Conservation (phyloP, 805 yeast genomes). For the Lipomyces lipofer region DNA sequence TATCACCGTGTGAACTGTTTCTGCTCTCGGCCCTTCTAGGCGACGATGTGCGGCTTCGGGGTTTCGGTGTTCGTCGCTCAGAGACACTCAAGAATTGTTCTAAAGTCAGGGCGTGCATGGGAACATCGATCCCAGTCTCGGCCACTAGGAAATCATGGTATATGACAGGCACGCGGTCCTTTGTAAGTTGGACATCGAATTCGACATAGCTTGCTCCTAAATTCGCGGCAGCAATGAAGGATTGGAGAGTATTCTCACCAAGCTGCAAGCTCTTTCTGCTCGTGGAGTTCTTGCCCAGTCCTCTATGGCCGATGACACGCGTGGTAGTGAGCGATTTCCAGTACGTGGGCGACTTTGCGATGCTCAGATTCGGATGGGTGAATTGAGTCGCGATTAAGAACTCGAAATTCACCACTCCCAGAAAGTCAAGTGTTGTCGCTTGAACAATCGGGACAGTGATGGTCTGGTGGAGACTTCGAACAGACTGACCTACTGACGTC, state of each 20-base stretch:
- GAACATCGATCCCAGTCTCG: conserved; percentile 93
- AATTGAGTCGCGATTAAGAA: conserved; percentile 71
- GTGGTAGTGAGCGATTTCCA: conserved; percentile 90
- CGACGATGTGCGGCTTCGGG: conserved; percentile 30
- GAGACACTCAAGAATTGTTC: conserved; percentile 74
- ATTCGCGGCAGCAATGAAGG: conserved; percentile 94
- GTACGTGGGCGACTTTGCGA: conserved; percentile 71
- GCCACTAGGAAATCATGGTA: conserved; percentile 94
- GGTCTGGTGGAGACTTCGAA: conserved; percentile 64
- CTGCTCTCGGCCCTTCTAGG: conserved; percentile 20
- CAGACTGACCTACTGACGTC: conserved; percentile 66
- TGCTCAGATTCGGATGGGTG: conserved; percentile 62
- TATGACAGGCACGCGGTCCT: conserved; percentile 86
- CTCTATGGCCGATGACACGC: conserved; percentile 93
- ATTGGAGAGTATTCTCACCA: conserved; percentile 94
- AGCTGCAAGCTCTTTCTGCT: conserved; percentile 76
- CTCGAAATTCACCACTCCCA: conserved; percentile 80
- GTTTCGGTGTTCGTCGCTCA: conserved; percentile 30
- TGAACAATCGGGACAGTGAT: conserved; percentile 77
- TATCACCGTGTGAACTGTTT: not conserved
- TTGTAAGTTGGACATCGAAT: conserved; percentile 93
- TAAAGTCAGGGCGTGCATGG: conserved; percentile 87
- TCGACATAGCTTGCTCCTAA: conserved; percentile 96
- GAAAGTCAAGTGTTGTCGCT: conserved; percentile 63
- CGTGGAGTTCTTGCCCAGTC: conserved; percentile 82